Base-by-base conservation (phyloP, 257 asterid genomes). In the Petunia secreta region DNA sequence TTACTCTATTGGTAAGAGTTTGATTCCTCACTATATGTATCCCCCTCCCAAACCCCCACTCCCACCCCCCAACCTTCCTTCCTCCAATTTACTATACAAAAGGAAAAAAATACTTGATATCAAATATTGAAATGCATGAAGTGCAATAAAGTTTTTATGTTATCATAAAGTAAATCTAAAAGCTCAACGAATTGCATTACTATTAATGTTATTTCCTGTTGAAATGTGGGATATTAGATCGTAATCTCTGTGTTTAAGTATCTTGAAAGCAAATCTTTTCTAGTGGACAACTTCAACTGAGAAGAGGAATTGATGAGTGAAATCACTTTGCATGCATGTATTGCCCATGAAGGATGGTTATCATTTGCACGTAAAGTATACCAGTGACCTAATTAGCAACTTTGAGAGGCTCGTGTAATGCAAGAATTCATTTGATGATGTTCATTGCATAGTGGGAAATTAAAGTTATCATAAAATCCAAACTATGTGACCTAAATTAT, bases 321-420 rank as follows among this genome's bases (percentile, higher is more conserved):
- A 73, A 73, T 50, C 14, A 50, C 46, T 73, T 34, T 3, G 62
- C 60, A 69, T 69, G 59, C 77, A 71, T 46, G 77, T 71, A 13
- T 36, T 50, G 77, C 46, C 46, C 77, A 50, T 34, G 77, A 50
- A 73, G 43, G 16, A 73, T 73, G 62, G 78, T 73, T 73, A 46
- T 73, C 11, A 73, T 73, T 50, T 73, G 62, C 62, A 73, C 78
- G 78, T 73, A 73, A 73, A 73, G 78, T 50, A 73, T 73, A 73
- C 62, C 62, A 50, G 34, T 73, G 46, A 73, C 78, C 78, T 73
- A 50, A 73, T 73, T 50, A 50, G 2, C 78, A 36, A 50, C 59
- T 73, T 37, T 73, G 78, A 57, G 77, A 25, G 77, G 77, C 16
- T 50, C 77, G 41, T 50, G 34, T 71, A 50, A 71, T 34, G 77